phyloP scores from a whole-genome alignment of 176 grass and related monocot species.

The Zea luxurians region DNA sequence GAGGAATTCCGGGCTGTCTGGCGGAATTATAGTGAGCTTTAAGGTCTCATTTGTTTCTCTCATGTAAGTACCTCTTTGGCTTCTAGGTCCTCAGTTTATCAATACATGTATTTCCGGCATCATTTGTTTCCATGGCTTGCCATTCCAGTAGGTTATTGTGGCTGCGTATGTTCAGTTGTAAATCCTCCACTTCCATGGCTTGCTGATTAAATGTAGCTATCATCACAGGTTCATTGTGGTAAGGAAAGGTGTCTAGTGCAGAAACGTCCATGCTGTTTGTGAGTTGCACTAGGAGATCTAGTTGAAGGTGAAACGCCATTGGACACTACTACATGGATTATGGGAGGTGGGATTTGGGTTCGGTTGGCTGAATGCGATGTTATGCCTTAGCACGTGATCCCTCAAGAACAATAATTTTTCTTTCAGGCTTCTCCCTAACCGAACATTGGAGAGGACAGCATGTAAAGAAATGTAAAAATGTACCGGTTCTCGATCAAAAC shows the following conservation, averaged over 20 bases:
- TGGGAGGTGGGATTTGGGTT: slow-evolving; percentile 20
- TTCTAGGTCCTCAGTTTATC: neutral
- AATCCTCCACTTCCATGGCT: slow-evolving; percentile 1
- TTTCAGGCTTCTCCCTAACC: slow-evolving; percentile 33
- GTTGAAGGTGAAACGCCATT: slow-evolving; percentile 25
- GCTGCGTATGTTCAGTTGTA: neutral
- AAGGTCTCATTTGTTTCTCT: slow-evolving; percentile 25
- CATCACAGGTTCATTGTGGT: slow-evolving; percentile 37
- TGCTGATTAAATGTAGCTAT: neutral
- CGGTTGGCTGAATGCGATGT: neutral
- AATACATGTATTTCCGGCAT: neutral
- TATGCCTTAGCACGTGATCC: slow-evolving; percentile 14
- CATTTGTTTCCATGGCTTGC: neutral
- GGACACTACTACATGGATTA: slow-evolving; percentile 35
- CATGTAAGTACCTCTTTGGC: slow-evolving; percentile 19
- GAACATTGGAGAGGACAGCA: slow-evolving; percentile 44
- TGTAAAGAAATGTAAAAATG: slow-evolving; percentile 63
- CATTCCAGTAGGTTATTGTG: neutral
- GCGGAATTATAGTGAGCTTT: slow-evolving; percentile 93
- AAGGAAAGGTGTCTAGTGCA: slow-evolving; percentile 36
- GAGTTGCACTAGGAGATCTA: slow-evolving; percentile 38
- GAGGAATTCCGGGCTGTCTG: slow-evolving; percentile 96
- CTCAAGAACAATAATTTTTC: slow-evolving; percentile 36
- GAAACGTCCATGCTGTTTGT: slow-evolving; percentile 42
- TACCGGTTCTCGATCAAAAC: slow-evolving; percentile 26